A percentile compares a stretch with the other conserved stretches of the same genome.
phyloP scores from a whole-genome alignment of 2,329 filamentous ascomycete species.

The Epichloe uncinata region DNA sequence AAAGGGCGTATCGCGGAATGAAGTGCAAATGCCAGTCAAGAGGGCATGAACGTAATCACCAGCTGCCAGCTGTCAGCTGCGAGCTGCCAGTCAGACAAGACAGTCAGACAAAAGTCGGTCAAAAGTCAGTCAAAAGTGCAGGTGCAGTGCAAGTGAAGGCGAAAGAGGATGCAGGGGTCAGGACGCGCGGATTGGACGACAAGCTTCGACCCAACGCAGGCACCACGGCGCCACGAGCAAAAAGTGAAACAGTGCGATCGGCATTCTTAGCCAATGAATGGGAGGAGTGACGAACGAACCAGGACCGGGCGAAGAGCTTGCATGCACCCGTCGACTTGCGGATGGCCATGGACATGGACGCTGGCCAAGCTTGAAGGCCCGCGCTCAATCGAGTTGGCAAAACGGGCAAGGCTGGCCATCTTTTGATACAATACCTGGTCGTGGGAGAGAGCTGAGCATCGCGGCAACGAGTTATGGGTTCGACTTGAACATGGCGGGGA shows the following conservation, averaged over 20 bases:
- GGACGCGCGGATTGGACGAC: conserved; percentile 1
- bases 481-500: no score
- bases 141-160: no score
- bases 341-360: no score
- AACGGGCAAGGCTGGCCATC: background rate
- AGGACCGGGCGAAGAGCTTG: background rate
- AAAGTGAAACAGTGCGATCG: background rate
- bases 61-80: no score
- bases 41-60: no score
- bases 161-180: background rate
- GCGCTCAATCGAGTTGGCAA: no score
- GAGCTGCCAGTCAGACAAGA: background rate
- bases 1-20: no score
- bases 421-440: background rate
- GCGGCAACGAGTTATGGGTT: background rate
- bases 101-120: background rate
- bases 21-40: no score
- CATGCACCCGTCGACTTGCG: background rate
- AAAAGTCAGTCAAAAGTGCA: background rate
- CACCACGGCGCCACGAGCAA: conserved; percentile 1
- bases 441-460: background rate
- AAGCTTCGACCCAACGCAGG: background rate
- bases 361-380: no score
- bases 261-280: background rate
- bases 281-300: background rate